These are phyloP conservation scores for Triticum urartu DNA, from an alignment of 176 grass and related monocot genomes.

Conservation along the genomic window DNA sequence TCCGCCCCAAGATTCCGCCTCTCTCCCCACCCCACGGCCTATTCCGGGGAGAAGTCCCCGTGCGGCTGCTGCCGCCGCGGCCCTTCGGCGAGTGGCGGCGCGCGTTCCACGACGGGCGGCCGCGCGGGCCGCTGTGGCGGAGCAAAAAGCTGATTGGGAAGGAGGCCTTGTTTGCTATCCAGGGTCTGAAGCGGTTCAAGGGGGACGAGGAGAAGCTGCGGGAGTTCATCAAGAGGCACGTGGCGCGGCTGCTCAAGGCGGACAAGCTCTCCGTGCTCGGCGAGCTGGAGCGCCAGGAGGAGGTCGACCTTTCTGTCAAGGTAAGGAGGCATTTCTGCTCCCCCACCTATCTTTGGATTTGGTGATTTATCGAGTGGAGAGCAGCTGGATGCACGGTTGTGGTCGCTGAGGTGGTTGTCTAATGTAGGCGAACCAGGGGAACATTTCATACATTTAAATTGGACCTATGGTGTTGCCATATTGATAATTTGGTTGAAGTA, in stretches of 20 bases:
- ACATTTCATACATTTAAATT: neutral
- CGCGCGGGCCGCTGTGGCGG: conserved; percentile 87
- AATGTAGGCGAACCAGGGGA: neutral
- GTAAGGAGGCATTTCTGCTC: conserved; percentile 16
- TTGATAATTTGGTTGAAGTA: neutral
- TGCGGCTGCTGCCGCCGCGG: neutral
- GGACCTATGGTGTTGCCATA: neutral
- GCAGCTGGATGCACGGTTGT: neutral
- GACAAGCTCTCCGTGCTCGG: conserved; percentile 83
- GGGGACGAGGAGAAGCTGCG: conserved; percentile 70
- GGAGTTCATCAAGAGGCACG: conserved; percentile 65
- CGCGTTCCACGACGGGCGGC: conserved; percentile 77
- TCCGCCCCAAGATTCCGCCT: neutral
- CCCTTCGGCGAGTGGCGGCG: conserved; percentile 19
- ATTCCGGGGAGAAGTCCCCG: neutral
- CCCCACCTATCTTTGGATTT: neutral
- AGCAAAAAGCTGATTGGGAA: conserved; percentile 98
- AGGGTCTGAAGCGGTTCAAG: conserved; percentile 91
- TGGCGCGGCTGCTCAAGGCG: conserved; percentile 77
- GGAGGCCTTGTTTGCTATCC: conserved; percentile 82
- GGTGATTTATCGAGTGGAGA: neutral
- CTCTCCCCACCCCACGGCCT: neutral
- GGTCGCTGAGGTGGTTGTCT: neutral
- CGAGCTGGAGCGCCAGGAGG: conserved; percentile 85
- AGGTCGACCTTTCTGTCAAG: conserved; percentile 84